Evolutionary conservation across 805 yeast genomes (phyloP).

Genomic region (Kazachstania psychrophila): DNA sequence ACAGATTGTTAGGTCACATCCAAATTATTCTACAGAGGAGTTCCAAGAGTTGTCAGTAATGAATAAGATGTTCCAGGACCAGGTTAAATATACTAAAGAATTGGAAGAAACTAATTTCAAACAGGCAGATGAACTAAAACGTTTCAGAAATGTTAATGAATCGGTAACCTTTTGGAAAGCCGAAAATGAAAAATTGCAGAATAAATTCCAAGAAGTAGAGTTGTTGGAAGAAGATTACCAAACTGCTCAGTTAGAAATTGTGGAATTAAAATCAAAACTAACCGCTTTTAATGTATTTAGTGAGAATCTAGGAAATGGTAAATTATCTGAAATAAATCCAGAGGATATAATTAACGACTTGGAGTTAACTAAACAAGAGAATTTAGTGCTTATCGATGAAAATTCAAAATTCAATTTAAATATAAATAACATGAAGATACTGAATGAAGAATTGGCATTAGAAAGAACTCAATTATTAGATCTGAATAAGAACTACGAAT

Average conservation of each 20-base stretch:
- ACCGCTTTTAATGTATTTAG: conserved; percentile 31
- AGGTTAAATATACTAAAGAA: conserved; percentile 37
- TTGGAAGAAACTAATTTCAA: conserved; percentile 45
- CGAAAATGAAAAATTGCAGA: conserved; percentile 29
- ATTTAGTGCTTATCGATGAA: conserved; percentile 30
- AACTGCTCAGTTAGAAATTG: conserved; percentile 41
- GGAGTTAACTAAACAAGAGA: conserved; percentile 34
- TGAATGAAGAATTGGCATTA: conserved; percentile 31
- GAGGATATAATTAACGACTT: conserved; percentile 34
- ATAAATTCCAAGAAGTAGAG: conserved; percentile 36
- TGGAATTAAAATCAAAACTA: conserved; percentile 38
- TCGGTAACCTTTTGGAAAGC: conserved; percentile 19
- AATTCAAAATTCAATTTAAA: conserved; percentile 22
- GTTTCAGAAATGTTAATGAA: conserved; percentile 30
- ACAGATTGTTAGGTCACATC: conserved; percentile 31
- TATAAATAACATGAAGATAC: conserved; percentile 17
- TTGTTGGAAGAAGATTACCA: conserved; percentile 37
- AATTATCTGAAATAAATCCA: conserved; percentile 12
- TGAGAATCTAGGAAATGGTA: conserved; percentile 32
- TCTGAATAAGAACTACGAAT: conserved; percentile 20
- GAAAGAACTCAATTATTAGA: conserved; percentile 33
- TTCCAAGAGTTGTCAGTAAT: conserved; percentile 27
- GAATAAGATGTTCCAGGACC: conserved; percentile 33
- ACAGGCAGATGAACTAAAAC: conserved; percentile 44
- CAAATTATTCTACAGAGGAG: conserved; percentile 26